Evolutionary conservation across 1,284 basidiomycete species (phyloP), one percentile per base, ranked within the genome.

Genomic region (Puccinia coronata): DNA sequence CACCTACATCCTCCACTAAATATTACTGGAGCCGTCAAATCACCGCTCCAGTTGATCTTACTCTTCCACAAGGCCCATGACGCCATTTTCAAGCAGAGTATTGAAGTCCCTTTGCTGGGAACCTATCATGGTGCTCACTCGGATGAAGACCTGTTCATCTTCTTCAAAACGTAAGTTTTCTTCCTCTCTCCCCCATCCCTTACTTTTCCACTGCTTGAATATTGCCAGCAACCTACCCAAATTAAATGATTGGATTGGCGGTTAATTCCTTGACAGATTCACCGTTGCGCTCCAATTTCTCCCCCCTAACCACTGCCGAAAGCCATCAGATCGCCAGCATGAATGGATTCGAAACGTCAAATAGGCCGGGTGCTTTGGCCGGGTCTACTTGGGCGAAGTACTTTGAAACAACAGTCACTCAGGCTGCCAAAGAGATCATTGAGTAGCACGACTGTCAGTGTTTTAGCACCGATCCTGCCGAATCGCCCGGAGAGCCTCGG

Each of bases 61-160:
- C n/a, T n/a, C n/a, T n/a, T n/a, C n/a, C n/a, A n/a, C n/a, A n/a
- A n/a, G n/a, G n/a, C n/a, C n/a, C n/a, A n/a, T n/a, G n/a, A n/a
- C n/a, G n/a, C n/a, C n/a, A n/a, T n/a, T n/a, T n/a, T n/a, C n/a
- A n/a, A n/a, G n/a, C 73, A 67, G 53, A 81, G 73, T 34, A 61
- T 83, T 34, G 82, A 82, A 49, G 80, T 83, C 12, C 83, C 83
- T 18, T 59, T 83, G 28, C 67, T 83, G n/a, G 83, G 83, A 47
- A 82, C 81, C 28, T 83, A 83, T 41, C 76, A 76, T n/a, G 79
- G 82, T 55, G 83, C 82, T 18, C 83, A 83, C 70, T 82, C 83
- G 2, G 83, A 83, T 28, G 83, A 83, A 57, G 83, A 83, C 59
- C 72, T 83, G 12, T 81, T 83, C 11, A 55, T 80, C n/a, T 83